Evolutionary conservation across 768 basidiomycete genomes (phyloP), one percentile per base, ranked within the genome.

Genomic region (Mycena metata): DNA sequence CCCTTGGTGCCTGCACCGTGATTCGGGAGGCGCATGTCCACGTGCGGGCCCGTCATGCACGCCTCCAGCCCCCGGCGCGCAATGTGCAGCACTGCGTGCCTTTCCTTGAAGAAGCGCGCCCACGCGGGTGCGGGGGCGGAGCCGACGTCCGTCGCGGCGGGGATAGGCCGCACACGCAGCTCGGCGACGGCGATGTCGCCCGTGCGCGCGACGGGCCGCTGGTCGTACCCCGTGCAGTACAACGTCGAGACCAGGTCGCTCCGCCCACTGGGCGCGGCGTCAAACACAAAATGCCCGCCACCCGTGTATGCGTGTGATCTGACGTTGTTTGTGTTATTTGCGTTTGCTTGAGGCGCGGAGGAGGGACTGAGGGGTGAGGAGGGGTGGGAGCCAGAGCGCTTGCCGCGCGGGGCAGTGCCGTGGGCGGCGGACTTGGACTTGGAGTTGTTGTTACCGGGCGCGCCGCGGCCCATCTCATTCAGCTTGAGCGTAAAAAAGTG

Each of bases 201-300:
- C 24, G 6, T 3, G 19, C 63, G 64, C 23, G 59, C 30, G 21
- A 16, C 15, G 19, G 60, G 60, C 19, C 73, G 70, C 47, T 66
- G 59, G 36, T 74, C 73, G 58, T 76, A 73, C 5, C 71, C 67
- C 9, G 73, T 74, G 69, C 73, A 74, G 54, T 74, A 76, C 23
- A 76, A 56, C 49, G 73, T 73, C 26, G 66, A 58, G 49, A 76
- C 50, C 33, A 75, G 69, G 51, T 73, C 72, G 47, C 46, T 42
- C n/a, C 68, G 67, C n/a, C 64, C 73, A 51, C 24, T 64, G 36
- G 69, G 64, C 33, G 69, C 55, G 17, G 66, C 60, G 41, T 70
- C 69, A 21, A 76, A 63, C 16, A 76, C 24, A 47, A 76, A 71
- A 70, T 74, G 57, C 9, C 73, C 75, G 26, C 75, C 73, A 33